phyloP scores from a whole-genome alignment of 2,329 filamentous ascomycete genomes.

The Verticillium isaacii region DNA sequence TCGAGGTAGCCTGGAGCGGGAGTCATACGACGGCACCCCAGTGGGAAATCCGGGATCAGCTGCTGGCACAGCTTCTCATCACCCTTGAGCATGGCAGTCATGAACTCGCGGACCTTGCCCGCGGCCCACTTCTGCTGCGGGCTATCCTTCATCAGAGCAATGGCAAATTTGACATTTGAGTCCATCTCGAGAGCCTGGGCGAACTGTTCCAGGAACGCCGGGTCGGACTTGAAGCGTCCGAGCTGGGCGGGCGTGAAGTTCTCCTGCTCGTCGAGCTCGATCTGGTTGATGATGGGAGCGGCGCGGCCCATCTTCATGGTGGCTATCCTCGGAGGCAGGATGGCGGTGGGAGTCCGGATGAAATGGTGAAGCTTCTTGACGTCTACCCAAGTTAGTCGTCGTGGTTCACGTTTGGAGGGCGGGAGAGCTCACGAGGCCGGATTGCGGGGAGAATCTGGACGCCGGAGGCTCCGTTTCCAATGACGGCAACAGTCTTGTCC shows the following conservation, averaged over 20 bases:
- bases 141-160: slow-evolving; percentile 36
- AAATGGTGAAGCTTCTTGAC: slow-evolving; percentile 35
- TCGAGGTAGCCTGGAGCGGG: slow-evolving; percentile 46
- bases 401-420: neutral
- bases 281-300: slow-evolving; percentile 17
- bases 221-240: slow-evolving; percentile 39
- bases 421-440: slow-evolving; percentile 20
- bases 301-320: slow-evolving; percentile 28
- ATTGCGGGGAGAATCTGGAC: slow-evolving; percentile 49
- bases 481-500: slow-evolving; percentile 50
- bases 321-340: slow-evolving; percentile 29
- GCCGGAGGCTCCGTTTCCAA: slow-evolving; percentile 51
- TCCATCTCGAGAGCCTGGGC: slow-evolving; percentile 41
- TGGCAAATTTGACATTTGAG: slow-evolving; percentile 35
- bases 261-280: slow-evolving; percentile 16
- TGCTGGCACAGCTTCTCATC: slow-evolving; percentile 44
- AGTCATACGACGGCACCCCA: slow-evolving; percentile 45
- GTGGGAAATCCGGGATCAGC: slow-evolving; percentile 43
- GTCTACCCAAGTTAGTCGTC: slow-evolving; percentile 16
- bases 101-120: slow-evolving; percentile 37
- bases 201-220: slow-evolving; percentile 39
- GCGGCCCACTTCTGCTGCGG: slow-evolving; percentile 35
- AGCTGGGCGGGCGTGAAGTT: slow-evolving; percentile 32
- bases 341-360: slow-evolving; percentile 37
- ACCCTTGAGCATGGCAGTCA: slow-evolving; percentile 40